phyloP scores from a whole-genome alignment of 106 monocot species.

The Platanthera guangdongensis region DNA sequence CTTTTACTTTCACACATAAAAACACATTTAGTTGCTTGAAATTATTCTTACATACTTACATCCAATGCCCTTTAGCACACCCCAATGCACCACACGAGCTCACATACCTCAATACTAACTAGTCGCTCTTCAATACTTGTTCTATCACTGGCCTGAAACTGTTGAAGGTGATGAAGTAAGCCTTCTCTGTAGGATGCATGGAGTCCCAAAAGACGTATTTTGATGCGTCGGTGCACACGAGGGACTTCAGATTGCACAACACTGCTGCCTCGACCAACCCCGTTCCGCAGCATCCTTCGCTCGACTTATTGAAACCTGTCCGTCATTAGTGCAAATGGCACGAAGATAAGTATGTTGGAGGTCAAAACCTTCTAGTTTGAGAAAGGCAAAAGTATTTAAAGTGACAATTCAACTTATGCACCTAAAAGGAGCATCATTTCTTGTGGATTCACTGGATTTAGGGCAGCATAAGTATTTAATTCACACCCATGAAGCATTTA shows the following conservation, averaged over 20 bases:
- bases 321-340: not conserved
- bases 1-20: too few species aligned
- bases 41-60: too few species aligned
- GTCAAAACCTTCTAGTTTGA: not conserved
- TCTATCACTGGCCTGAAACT: slow-evolving; percentile 17
- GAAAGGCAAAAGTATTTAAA: not conserved
- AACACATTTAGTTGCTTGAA: too few species aligned
- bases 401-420: too few species aligned
- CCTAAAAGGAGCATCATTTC: too few species aligned
- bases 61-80: too few species aligned
- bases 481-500: too few species aligned
- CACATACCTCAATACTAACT: not conserved
- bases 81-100: too few species aligned
- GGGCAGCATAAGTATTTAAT: too few species aligned
- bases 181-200: slow-evolving; percentile 55
- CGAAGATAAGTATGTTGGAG: too few species aligned
- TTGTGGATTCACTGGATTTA: too few species aligned
- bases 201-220: slow-evolving; percentile 65
- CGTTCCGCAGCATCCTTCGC: slow-evolving; percentile 57
- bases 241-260: slow-evolving; percentile 40
- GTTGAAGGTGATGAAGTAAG: slow-evolving; percentile 27
- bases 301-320: slow-evolving; percentile 37
- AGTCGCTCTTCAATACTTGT: slow-evolving; percentile 14
- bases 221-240: slow-evolving; percentile 44
- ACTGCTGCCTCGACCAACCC: slow-evolving; percentile 47